phyloP scores from a whole-genome alignment of 331 rosid species.

The Rosa hybrid region DNA sequence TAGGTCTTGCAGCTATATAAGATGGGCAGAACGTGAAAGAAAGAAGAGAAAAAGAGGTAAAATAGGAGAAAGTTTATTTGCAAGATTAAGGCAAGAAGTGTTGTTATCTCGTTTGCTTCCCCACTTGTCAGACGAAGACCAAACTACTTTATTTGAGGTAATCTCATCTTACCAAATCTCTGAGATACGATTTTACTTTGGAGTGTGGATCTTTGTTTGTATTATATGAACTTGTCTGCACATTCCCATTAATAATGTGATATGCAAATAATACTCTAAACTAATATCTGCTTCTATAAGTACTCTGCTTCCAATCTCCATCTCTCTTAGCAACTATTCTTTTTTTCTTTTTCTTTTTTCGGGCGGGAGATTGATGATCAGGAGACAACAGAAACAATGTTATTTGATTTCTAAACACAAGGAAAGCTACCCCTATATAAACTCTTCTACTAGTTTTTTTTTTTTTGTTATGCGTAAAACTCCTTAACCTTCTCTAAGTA shows the following conservation, averaged over 20 bases:
- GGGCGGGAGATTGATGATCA: too few relatives aligned
- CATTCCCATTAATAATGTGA: background rate
- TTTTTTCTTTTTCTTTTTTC: too few relatives aligned
- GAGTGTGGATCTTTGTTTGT: background rate
- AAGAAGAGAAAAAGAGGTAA: constrained; percentile 52
- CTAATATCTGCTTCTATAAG: background rate
- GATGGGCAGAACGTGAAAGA: constrained; percentile 74
- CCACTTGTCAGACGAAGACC: constrained; percentile 51
- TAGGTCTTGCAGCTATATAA: constrained; percentile 56
- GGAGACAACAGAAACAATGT: background rate
- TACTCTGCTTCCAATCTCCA: background rate
- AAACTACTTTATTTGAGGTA: constrained; percentile 59
- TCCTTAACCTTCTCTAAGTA: background rate
- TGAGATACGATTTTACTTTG: background rate
- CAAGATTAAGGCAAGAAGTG: constrained; percentile 74
- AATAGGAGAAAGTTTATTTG: constrained; percentile 62
- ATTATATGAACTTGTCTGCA: background rate
- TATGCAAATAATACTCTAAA: background rate
- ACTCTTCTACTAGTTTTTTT: background rate
- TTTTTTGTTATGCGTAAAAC: background rate
- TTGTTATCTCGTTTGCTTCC: constrained; percentile 65
- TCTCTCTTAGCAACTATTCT: background rate
- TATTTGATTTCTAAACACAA: background rate
- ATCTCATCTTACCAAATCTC: background rate
- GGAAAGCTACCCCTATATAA: background rate